Conservation (phyloP, 768 basidiomycete species). For the Xanthoconium purpureum region DNA sequence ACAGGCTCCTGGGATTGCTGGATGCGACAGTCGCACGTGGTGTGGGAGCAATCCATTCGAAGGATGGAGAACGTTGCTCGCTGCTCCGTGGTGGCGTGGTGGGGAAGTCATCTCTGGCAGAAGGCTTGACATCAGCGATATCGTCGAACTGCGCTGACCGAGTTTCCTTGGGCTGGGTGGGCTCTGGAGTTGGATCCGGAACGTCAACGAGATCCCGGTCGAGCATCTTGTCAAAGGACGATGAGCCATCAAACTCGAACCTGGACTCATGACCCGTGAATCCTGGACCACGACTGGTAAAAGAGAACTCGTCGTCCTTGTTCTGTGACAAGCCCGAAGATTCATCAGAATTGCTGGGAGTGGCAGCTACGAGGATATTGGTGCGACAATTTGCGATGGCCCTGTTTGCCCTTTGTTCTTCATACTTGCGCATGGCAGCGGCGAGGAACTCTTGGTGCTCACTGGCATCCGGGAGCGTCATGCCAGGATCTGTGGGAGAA, state of each 20-base stretch:
- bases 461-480: constrained; percentile 50
- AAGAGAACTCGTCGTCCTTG: constrained; percentile 8
- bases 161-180: constrained; percentile 9
- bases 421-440: constrained; percentile 26
- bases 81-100: constrained; percentile 1
- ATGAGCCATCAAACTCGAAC: constrained; percentile 39
- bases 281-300: constrained; percentile 9
- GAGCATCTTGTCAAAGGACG: constrained; percentile 40
- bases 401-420: constrained; percentile 17
- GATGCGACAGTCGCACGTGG: constrained; percentile 15
- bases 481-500: constrained; percentile 40
- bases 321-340: constrained; percentile 17
- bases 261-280: constrained; percentile 24
- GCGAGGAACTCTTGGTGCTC: constrained; percentile 27
- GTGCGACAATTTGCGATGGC: constrained; percentile 7
- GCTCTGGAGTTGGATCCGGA: constrained; percentile 24
- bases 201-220: constrained; percentile 31
- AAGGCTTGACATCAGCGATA: constrained; percentile 2
- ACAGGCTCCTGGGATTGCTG: constrained; percentile 30
- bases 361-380: constrained; percentile 48
- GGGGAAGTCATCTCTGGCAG: neutral
- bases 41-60: constrained; percentile 22
- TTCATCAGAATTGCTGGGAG: constrained; percentile 45
- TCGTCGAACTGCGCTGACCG: constrained; percentile 5
- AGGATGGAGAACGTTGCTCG: constrained; percentile 9